phyloP scores from a whole-genome alignment of 495 filamentous ascomycete genomes.

The Penicillium egyptiacum region DNA sequence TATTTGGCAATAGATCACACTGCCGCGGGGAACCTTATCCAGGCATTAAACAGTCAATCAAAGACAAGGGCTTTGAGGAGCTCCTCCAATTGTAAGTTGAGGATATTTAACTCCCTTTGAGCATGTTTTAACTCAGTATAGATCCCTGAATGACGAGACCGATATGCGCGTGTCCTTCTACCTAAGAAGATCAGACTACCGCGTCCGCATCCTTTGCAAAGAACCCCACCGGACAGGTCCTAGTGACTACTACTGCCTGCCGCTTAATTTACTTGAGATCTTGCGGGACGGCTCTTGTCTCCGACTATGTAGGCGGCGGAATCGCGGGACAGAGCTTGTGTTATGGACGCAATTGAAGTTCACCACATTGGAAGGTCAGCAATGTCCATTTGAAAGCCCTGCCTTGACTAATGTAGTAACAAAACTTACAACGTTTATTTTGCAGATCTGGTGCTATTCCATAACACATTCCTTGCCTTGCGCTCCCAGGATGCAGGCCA shows the following conservation, averaged over 20 bases:
- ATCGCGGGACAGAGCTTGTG: conserved; percentile 41
- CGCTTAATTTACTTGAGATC: conserved; percentile 55
- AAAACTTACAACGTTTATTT: conserved; percentile 7
- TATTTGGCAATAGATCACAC: conserved; percentile 37
- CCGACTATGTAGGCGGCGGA: conserved; percentile 52
- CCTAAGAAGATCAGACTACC: conserved; percentile 51
- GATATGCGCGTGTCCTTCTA: conserved; percentile 58
- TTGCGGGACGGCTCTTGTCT: conserved; percentile 52
- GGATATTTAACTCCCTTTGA: neutral
- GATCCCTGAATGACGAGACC: conserved; percentile 40
- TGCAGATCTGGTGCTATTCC: conserved; percentile 73
- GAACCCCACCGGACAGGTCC: conserved; percentile 35
- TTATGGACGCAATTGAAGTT: conserved; percentile 62
- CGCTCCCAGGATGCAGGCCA: conserved; percentile 64
- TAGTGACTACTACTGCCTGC: conserved; percentile 49
- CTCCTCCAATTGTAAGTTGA: conserved; percentile 47
- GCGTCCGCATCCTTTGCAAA: conserved; percentile 59
- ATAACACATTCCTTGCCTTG: conserved; percentile 71
- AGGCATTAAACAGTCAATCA: conserved; percentile 39
- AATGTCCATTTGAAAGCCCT: neutral
- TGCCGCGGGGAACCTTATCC: conserved; percentile 48
- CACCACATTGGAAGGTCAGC: conserved; percentile 57
- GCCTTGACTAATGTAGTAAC: neutral
- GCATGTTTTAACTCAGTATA: conserved; percentile 19
- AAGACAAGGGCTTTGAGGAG: conserved; percentile 37